Base-by-base conservation (phyloP, 305 asterid species). In the Fraxinus sp. region DNA sequence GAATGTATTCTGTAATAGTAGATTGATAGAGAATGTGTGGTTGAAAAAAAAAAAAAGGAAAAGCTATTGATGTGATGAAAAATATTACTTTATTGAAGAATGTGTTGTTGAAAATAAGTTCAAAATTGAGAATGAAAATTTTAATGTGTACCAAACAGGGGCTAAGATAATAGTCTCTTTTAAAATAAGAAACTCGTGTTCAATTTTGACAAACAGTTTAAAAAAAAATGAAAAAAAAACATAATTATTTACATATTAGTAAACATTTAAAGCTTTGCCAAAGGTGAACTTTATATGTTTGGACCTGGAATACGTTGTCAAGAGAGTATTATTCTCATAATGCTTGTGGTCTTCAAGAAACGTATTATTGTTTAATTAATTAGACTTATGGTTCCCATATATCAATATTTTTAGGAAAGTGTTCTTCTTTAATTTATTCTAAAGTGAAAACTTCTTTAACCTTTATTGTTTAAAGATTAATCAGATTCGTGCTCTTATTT, bases 371-470 rank as follows among this genome's bases (percentile, higher is more conserved):
- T 66, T 13, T 78, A 79, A 57, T 59, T 77, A 73, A 72, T 78
- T 57, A 43, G 5, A 79, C 37, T 59, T 33, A 59, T 59, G 46
- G 80, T 80, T 84, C 52, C 79, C 75, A 68, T 68, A 79, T 79
- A 79, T 81, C 75, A 20, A 84, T 73, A 52, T 32, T 49, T 71
- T 81, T 77, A 30, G 32, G 66, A 10, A 11, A 30, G 26, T 80
- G 39, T 64, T 78, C 62, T 52, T 79, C 80, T 80, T 87, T 78
- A 66, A 30, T 75, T 80, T 46, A 84, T 79, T 75, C 87, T 76
- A 84, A 90, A 87, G 88, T 81, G 77, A 79, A 68, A 82, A 73
- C 49, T 79, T 83, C 86, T 84, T 87, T 77, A 18, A 20, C 81
- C 81, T 82, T 83, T 55, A 22, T 57, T 32, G 81, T 78, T 81